A percentile compares a stretch with the other conserved stretches of the same genome.
These are phyloP conservation scores for Withania somnifera DNA, from an alignment of 305 asterid species.

Conservation along the genomic window DNA sequence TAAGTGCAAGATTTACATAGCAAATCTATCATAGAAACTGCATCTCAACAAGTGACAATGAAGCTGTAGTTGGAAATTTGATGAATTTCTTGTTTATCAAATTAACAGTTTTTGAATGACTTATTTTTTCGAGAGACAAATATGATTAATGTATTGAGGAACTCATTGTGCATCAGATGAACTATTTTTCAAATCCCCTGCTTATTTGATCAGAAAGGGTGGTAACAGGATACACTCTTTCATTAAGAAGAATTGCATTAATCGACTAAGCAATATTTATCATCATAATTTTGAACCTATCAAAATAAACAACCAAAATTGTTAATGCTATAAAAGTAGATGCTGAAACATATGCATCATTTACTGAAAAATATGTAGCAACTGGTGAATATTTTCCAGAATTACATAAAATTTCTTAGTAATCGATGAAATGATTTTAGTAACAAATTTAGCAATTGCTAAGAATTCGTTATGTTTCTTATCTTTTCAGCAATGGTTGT, in stretches of 20 bases:
- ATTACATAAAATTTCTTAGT: too few species aligned
- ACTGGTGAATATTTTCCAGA: too few species aligned
- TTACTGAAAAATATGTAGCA: too few species aligned
- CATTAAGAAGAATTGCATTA: not conserved
- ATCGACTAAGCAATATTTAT: not conserved
- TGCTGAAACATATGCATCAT: too few species aligned
- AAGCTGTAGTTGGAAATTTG: not conserved
- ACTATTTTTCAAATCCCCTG: not conserved
- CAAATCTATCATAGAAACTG: not conserved
- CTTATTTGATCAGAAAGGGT: not conserved
- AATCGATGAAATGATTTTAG: too few species aligned
- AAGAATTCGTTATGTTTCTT: too few species aligned
- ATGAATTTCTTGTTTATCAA: not conserved
- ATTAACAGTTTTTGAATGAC: not conserved
- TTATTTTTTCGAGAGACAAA: not conserved
- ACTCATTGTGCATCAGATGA: not conserved
- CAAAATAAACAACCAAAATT: not conserved
- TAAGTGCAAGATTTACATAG: too few species aligned
- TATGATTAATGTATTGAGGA: not conserved
- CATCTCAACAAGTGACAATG: not conserved
- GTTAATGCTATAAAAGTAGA: too few species aligned
- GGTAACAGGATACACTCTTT: not conserved
- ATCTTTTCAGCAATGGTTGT: too few species aligned
- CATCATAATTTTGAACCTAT: not conserved
- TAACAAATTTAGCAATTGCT: too few species aligned